Evolutionary conservation across 169 alveolate species (phyloP).

Genomic region (Cryptosporidium bovis): DNA sequence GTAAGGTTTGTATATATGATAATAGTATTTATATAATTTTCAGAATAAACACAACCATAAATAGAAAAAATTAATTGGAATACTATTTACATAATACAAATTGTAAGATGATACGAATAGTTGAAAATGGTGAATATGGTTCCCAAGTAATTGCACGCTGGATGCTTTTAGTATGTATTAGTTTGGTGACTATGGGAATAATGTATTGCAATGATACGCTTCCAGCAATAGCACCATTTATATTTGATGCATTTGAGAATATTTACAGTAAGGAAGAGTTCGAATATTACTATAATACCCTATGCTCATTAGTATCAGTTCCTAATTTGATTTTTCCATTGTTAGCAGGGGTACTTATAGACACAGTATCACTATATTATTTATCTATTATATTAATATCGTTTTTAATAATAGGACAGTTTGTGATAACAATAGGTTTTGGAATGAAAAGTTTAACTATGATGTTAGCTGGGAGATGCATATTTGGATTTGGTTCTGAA

Average conservation of each 20-base stretch:
- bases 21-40: too few species aligned
- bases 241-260: conserved; percentile 66
- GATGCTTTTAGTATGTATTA: conserved; percentile 64
- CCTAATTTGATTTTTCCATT: conserved; percentile 63
- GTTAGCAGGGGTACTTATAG: conserved; percentile 60
- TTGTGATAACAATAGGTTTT: conserved; percentile 49
- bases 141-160: conserved; percentile 65
- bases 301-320: conserved; percentile 67
- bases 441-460: conserved; percentile 45
- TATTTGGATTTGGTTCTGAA: conserved; percentile 69
- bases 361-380: conserved; percentile 56
- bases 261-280: conserved; percentile 65
- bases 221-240: conserved; percentile 73
- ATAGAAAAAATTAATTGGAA: too few species aligned
- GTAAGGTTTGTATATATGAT: too few species aligned
- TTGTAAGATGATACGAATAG: conserved; percentile 8
- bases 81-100: not conserved
- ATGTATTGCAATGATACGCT: conserved; percentile 68
- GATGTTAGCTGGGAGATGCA: conserved; percentile 64
- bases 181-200: conserved; percentile 71
- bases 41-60: too few species aligned
- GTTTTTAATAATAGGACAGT: conserved; percentile 41
- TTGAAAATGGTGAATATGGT: conserved; percentile 35
- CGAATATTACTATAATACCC: conserved; percentile 52
- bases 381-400: conserved; percentile 35